phyloP scores from a whole-genome alignment of 208 protist genomes.

The Leishmania mexicana region DNA sequence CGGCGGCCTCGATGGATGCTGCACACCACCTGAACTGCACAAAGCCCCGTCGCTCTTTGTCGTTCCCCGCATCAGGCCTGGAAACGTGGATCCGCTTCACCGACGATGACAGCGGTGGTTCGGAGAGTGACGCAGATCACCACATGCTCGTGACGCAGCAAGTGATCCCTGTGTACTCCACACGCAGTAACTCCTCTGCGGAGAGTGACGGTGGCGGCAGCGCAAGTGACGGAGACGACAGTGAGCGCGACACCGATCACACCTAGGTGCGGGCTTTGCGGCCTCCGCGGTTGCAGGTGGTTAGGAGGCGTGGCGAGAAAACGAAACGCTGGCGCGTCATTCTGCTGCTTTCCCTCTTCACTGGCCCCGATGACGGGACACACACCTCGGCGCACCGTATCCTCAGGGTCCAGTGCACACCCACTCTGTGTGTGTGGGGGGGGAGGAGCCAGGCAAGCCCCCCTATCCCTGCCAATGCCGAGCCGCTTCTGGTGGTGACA shows the following conservation, averaged over 20 bases:
- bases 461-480: neutral
- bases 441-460: neutral
- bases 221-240: neutral
- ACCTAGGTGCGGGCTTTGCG: neutral
- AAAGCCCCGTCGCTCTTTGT: conserved; percentile 14
- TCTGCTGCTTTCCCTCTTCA: neutral
- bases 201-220: neutral
- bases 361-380: neutral
- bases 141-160: conserved; percentile 74
- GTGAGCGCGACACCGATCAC: neutral
- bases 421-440: neutral
- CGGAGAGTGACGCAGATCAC: neutral
- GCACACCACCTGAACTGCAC: too few relatives aligned
- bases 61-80: conserved; percentile 15
- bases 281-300: neutral
- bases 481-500: neutral
- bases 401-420: neutral
- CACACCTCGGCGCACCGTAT: neutral
- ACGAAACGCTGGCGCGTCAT: neutral
- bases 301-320: too few relatives aligned
- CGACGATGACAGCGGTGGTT: conserved; percentile 10
- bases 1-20: neutral
- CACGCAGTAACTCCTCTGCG: conserved; percentile 1
- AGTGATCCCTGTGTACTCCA: conserved; percentile 43
- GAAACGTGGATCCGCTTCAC: conserved; percentile 23